Percentiles rank a stretch among this genome's conserved stretches.
Evolutionary conservation across 306 rosid species (phyloP).

Genomic region (Cucumis cinereus): DNA sequence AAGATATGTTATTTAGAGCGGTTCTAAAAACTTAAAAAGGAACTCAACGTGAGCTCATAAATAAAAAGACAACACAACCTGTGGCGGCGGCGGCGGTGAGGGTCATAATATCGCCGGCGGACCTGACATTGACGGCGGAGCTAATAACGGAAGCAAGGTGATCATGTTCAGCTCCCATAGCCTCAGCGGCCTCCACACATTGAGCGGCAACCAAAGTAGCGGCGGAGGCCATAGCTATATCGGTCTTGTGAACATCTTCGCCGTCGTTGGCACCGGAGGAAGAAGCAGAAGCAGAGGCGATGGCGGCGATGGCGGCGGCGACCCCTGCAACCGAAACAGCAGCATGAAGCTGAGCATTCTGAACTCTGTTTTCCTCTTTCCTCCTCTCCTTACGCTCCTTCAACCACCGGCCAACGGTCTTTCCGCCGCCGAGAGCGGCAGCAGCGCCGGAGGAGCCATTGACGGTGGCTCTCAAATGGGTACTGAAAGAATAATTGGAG

Average conservation of each 20-base stretch:
- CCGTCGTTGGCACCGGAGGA: conserved; percentile 38
- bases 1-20: no score
- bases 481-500: conserved; percentile 19
- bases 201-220: conserved; percentile 90
- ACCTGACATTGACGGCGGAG: conserved; percentile 86
- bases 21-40: no score
- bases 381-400: conserved; percentile 89
- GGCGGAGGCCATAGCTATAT: conserved; percentile 86
- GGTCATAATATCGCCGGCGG: conserved; percentile 83
- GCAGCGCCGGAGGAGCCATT: conserved; percentile 10
- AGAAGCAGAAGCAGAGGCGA: conserved; percentile 74
- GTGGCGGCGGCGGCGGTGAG: conserved; percentile 89
- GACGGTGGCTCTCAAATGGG: conserved; percentile 24
- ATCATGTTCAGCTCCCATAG: conserved; percentile 82
- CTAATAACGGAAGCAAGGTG: conserved; percentile 66
- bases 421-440: conserved; percentile 26
- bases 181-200: conserved; percentile 91
- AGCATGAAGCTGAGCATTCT: conserved; percentile 82
- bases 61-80: conserved; percentile 12
- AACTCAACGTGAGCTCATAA: no score
- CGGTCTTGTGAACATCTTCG: conserved; percentile 56
- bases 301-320: conserved; percentile 74
- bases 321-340: conserved; percentile 85
- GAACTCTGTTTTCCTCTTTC: conserved; percentile 79
- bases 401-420: conserved; percentile 89